Conservation (phyloP, 352 stramenopile species). For the Globisporangium mamillatum region DNA sequence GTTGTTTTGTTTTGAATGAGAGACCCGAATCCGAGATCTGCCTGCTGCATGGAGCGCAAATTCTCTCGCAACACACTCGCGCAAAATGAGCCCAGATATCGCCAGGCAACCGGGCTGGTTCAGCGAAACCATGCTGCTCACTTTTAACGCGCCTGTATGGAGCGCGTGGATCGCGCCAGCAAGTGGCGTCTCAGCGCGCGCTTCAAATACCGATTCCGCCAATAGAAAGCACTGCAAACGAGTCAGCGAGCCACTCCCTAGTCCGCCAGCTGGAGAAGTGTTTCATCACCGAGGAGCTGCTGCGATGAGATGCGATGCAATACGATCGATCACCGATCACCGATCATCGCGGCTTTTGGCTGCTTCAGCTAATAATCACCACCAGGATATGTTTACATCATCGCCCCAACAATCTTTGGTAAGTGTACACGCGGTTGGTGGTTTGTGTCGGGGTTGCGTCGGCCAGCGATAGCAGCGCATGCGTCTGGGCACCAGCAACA, state of each 20-base stretch:
- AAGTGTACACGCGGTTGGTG: not conserved
- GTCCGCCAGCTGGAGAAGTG: conserved; percentile 8
- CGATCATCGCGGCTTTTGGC: not conserved
- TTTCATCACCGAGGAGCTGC: conserved; percentile 1
- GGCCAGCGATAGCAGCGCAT: too few relatives aligned
- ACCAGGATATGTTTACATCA: not conserved
- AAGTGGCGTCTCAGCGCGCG: not conserved
- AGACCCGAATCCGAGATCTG: not conserved
- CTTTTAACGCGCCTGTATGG: not conserved
- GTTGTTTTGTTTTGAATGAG: not conserved
- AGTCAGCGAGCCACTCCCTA: not conserved
- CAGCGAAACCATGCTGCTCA: conserved; percentile 13
- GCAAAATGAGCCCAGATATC: conserved; percentile 13
- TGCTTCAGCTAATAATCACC: not conserved
- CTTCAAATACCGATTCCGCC: conserved; percentile 4
- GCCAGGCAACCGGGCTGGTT: conserved; percentile 8
- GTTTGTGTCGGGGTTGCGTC: too few relatives aligned
- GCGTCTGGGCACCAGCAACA: too few relatives aligned
- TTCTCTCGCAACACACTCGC: not conserved
- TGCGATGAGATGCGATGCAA: too few relatives aligned
- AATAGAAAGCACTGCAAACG: not conserved
- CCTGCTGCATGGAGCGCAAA: conserved; percentile 6
- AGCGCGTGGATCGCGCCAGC: not conserved
- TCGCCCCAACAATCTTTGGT: not conserved
- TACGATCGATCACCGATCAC: not conserved